Evolutionary conservation across 2,329 filamentous ascomycete genomes (phyloP).

Genomic region (Fonsecaea nubica): DNA sequence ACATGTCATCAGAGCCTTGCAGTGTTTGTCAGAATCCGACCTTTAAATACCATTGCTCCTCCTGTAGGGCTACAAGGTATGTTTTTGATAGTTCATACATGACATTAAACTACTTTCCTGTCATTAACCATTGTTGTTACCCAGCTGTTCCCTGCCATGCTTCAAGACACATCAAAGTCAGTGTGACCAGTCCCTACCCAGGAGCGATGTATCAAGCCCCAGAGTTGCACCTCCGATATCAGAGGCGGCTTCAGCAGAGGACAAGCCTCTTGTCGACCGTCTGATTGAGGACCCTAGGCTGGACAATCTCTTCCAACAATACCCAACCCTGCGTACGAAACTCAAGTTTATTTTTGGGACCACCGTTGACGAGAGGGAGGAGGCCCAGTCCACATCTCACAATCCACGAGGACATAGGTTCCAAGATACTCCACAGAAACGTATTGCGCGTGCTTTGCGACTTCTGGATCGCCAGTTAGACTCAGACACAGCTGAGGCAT

Average conservation of each 20-base stretch:
- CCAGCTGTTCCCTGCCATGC: conserved; percentile 55
- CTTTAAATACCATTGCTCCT: conserved; percentile 45
- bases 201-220: conserved; percentile 24
- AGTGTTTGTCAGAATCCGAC: conserved; percentile 42
- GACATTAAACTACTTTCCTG: conserved; percentile 5
- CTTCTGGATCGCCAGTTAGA: conserved; percentile 21
- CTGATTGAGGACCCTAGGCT: conserved; percentile 26
- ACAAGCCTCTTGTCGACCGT: conserved; percentile 20
- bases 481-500: conserved; percentile 24
- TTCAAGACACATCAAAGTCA: conserved; percentile 54
- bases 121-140: conserved; percentile 19
- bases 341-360: conserved; percentile 52
- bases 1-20: conserved; percentile 35
- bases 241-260: background rate
- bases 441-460: conserved; percentile 23
- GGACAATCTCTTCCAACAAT: conserved; percentile 45
- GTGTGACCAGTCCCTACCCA: conserved; percentile 43
- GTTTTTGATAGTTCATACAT: conserved; percentile 18
- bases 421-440: conserved; percentile 24
- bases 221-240: conserved; percentile 32
- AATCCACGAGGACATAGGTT: conserved; percentile 15
- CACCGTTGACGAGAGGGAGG: conserved; percentile 46
- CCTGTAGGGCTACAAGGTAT: conserved; percentile 43
- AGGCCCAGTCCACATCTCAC: conserved; percentile 21
- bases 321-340: conserved; percentile 49